These are phyloP conservation scores for Spencermartinsiella ligniputridi DNA, from an alignment of 1,139 yeast genomes.

Conservation along the genomic window DNA sequence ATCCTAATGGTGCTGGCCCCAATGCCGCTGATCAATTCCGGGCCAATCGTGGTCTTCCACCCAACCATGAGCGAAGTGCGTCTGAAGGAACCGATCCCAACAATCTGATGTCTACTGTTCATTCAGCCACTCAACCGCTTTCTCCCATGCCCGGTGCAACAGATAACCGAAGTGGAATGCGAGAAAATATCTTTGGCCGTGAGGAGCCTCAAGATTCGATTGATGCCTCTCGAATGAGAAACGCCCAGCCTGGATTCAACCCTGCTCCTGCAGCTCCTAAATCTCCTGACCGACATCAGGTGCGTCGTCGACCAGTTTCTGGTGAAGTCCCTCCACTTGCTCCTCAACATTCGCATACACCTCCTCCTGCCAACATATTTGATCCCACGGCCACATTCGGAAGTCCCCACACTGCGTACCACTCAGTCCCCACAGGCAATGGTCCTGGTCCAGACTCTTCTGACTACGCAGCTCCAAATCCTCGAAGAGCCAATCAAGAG, in stretches of 20 bases:
- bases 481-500: background rate
- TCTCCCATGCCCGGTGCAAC: constrained; percentile 18
- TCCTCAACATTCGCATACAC: constrained; percentile 2
- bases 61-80: constrained; percentile 28
- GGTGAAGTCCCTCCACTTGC: constrained; percentile 8
- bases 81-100: constrained; percentile 32
- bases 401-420: background rate
- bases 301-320: constrained; percentile 20
- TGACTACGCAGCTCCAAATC: background rate
- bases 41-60: constrained; percentile 2
- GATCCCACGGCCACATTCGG: constrained; percentile 22
- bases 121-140: constrained; percentile 25
- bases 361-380: constrained; percentile 18
- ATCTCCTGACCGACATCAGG: constrained; percentile 10
- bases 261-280: constrained; percentile 3
- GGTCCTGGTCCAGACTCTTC: background rate
- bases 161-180: constrained; percentile 11
- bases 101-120: constrained; percentile 26
- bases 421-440: background rate
- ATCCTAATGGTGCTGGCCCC: background rate
- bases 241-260: constrained; percentile 10
- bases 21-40: background rate
- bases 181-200: constrained; percentile 20
- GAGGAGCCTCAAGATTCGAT: constrained; percentile 23
- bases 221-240: constrained; percentile 17